Conservation (phyloP, 345 rosid genomes). For the Aethionema arabicum region DNA sequence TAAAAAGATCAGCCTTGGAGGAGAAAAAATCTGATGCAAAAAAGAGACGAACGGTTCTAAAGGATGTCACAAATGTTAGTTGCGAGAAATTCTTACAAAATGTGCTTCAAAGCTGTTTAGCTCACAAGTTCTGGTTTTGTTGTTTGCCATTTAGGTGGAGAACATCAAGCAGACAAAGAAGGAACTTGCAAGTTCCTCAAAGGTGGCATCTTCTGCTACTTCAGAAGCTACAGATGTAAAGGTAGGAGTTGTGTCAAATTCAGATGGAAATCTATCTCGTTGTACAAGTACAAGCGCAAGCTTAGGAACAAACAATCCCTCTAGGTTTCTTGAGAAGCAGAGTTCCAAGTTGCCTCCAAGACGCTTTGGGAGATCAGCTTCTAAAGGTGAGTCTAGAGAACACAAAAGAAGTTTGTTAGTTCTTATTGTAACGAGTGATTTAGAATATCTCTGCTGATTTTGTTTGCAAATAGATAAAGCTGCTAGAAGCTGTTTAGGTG, state of each 20-base stretch:
- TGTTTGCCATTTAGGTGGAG: constrained; percentile 46
- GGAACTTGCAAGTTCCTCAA: constrained; percentile 41
- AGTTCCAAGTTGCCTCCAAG: constrained; percentile 30
- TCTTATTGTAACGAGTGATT: constrained; percentile 4
- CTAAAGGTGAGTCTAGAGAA: constrained; percentile 14
- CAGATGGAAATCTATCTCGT: constrained; percentile 19
- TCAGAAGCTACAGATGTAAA: constrained; percentile 27
- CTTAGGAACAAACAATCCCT: constrained; percentile 14
- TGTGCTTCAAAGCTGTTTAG: constrained; percentile 48
- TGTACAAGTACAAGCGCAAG: constrained; percentile 26
- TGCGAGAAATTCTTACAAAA: constrained; percentile 42
- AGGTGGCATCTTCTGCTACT: constrained; percentile 43
- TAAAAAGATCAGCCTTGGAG: constrained; percentile 55
- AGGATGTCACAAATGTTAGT: constrained; percentile 68
- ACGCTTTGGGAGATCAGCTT: constrained; percentile 24
- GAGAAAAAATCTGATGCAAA: constrained; percentile 42
- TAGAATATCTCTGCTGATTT: constrained; percentile 14
- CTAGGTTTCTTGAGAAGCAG: constrained; percentile 7
- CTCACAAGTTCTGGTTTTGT: constrained; percentile 15
- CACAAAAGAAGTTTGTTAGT: not conserved
- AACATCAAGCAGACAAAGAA: constrained; percentile 45
- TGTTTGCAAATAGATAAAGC: constrained; percentile 39
- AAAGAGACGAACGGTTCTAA: constrained; percentile 70
- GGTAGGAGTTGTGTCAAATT: constrained; percentile 20
- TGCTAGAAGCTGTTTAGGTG: constrained; percentile 36